A percentile compares a stretch with the other conserved stretches of the same genome.
phyloP scores from a whole-genome alignment of 805 yeast genomes.

The Lachancea kluyveri region DNA sequence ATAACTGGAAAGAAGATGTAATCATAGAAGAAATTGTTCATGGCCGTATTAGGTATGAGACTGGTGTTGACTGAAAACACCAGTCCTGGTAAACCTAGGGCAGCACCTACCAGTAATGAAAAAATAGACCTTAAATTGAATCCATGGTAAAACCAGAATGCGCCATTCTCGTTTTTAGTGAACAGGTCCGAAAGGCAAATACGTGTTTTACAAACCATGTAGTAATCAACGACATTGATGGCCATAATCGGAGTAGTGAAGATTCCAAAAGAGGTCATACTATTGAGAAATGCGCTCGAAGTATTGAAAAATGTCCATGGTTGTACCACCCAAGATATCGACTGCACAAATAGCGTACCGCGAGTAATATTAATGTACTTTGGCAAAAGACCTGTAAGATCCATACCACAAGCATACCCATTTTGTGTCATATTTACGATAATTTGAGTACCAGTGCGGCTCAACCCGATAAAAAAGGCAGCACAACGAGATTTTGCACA shows the following conservation, averaged over 20 bases:
- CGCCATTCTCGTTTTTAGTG: constrained; percentile 16
- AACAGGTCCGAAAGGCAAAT: constrained; percentile 31
- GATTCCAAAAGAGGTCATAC: constrained; percentile 34
- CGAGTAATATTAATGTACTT: constrained; percentile 30
- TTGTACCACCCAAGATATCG: constrained; percentile 32
- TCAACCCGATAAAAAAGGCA: constrained; percentile 33
- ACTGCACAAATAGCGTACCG: constrained; percentile 32
- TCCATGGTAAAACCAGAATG: constrained; percentile 16
- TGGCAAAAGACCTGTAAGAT: constrained; percentile 30
- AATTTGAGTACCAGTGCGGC: constrained; percentile 31
- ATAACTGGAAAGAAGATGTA: constrained; percentile 16
- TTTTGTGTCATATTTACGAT: constrained; percentile 32
- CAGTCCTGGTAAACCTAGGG: constrained; percentile 16
- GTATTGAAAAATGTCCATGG: constrained; percentile 36
- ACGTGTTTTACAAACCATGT: constrained; percentile 26
- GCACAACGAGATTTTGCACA: constrained; percentile 34
- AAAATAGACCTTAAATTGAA: constrained; percentile 13
- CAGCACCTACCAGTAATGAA: constrained; percentile 10
- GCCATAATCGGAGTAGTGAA: constrained; percentile 33
- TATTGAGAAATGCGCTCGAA: constrained; percentile 30
- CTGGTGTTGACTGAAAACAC: constrained; percentile 12
- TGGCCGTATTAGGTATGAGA: constrained; percentile 8
- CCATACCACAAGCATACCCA: constrained; percentile 36
- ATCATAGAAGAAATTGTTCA: constrained; percentile 15
- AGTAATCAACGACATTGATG: constrained; percentile 33